Evolutionary conservation across 2,329 filamentous ascomycete genomes (phyloP).

Genomic region (Didymella keratinophila): DNA sequence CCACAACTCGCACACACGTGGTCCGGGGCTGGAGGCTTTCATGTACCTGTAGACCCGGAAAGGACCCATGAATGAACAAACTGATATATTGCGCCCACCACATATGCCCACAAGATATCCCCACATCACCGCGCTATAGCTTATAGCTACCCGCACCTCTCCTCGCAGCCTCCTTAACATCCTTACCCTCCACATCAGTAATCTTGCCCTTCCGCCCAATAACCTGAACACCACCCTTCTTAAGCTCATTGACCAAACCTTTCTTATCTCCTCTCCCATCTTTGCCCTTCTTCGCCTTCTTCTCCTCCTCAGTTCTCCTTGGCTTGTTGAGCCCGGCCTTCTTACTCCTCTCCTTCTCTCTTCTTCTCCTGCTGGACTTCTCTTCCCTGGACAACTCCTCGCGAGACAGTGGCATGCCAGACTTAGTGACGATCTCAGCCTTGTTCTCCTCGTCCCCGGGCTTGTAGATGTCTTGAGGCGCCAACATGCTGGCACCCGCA

Average conservation of each 20-base stretch:
- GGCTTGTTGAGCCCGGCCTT: constrained; percentile 67
- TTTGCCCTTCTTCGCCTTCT: constrained; percentile 56
- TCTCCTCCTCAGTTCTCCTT: constrained; percentile 50
- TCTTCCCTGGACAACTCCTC: constrained; percentile 91
- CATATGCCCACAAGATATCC: background rate
- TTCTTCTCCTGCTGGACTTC: constrained; percentile 75
- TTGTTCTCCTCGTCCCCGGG: constrained; percentile 72
- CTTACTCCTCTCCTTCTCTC: constrained; percentile 84
- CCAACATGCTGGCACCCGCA: constrained; percentile 74
- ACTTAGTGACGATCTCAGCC: constrained; percentile 79
- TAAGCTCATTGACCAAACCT: constrained; percentile 71
- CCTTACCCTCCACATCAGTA: constrained; percentile 82
- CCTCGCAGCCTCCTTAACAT: constrained; percentile 57
- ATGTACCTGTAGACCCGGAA: background rate
- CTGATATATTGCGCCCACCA: constrained; percentile 5
- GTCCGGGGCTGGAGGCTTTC: no score
- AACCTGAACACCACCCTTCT: constrained; percentile 87
- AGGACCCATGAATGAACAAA: background rate
- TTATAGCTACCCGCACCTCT: constrained; percentile 46
- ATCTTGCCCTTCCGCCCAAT: constrained; percentile 90
- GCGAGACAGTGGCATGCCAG: constrained; percentile 76
- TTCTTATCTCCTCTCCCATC: constrained; percentile 60
- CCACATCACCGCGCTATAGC: constrained; percentile 26
- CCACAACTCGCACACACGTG: no score
- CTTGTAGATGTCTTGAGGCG: constrained; percentile 92